These are phyloP conservation scores for Aspergillus novoparasiticus DNA, from an alignment of 2,329 filamentous ascomycete genomes.

Conservation along the genomic window DNA sequence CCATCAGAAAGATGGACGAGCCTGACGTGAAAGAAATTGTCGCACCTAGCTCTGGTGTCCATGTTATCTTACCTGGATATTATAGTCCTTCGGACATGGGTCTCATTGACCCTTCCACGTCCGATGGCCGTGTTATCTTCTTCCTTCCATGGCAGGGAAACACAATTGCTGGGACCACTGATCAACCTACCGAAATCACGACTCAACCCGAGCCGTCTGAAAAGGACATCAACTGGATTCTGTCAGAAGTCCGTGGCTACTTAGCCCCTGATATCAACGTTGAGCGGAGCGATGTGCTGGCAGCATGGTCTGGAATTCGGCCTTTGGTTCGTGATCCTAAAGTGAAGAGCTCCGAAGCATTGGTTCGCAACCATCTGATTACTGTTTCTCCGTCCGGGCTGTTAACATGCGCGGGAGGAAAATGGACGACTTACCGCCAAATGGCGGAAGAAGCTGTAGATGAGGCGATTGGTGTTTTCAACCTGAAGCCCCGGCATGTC, in stretches of 20 bases:
- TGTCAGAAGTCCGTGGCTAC: conserved; percentile 80
- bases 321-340: conserved; percentile 85
- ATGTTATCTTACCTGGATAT: conserved; percentile 84
- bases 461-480: conserved; percentile 71
- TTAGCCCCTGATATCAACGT: conserved; percentile 83
- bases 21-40: conserved; percentile 73
- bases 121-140: conserved; percentile 87
- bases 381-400: conserved; percentile 78
- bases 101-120: conserved; percentile 81
- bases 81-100: conserved; percentile 86
- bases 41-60: conserved; percentile 80
- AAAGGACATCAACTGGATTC: conserved; percentile 84
- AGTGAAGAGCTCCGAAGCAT: conserved; percentile 80
- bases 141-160: conserved; percentile 93
- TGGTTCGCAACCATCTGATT: conserved; percentile 84
- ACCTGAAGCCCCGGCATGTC: conserved; percentile 60
- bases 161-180: conserved; percentile 86
- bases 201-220: conserved; percentile 77
- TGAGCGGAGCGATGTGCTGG: conserved; percentile 81
- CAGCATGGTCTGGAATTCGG: conserved; percentile 86
- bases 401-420: conserved; percentile 82
- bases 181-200: conserved; percentile 72
- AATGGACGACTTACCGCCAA: conserved; percentile 92
- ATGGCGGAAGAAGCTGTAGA: conserved; percentile 92
- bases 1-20: conserved; percentile 83